Evolutionary conservation across 2,329 filamentous ascomycete genomes (phyloP).

Genomic region (Clarireedia sp.): DNA sequence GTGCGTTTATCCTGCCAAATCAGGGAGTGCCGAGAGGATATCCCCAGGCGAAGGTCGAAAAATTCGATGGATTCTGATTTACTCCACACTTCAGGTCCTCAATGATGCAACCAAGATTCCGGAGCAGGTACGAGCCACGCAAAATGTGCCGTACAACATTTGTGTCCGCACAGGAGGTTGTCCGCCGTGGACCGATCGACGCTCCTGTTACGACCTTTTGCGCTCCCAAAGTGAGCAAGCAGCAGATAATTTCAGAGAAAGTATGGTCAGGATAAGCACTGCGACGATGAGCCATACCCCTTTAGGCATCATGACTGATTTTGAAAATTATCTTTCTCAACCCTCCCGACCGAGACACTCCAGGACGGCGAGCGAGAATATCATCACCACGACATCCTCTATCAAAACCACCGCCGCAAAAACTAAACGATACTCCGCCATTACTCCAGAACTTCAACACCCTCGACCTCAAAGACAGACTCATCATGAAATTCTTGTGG

Average conservation of each 20-base stretch:
- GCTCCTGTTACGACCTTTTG: constrained; percentile 14
- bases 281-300: background rate
- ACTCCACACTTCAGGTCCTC: constrained; percentile 65
- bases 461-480: constrained; percentile 22
- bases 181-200: constrained; percentile 23
- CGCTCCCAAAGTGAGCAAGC: constrained; percentile 19
- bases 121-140: constrained; percentile 49
- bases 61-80: constrained; percentile 70
- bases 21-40: constrained; percentile 49
- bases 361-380: constrained; percentile 9
- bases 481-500: constrained; percentile 45
- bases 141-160: constrained; percentile 47
- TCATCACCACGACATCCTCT: constrained; percentile 17
- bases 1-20: constrained; percentile 39
- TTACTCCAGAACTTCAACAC: constrained; percentile 23
- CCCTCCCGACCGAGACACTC: constrained; percentile 16
- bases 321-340: constrained; percentile 42
- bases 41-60: constrained; percentile 62
- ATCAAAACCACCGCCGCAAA: constrained; percentile 22
- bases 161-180: constrained; percentile 21
- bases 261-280: background rate
- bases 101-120: constrained; percentile 55
- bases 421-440: constrained; percentile 24
- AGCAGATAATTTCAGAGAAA: constrained; percentile 11
- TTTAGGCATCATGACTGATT: constrained; percentile 41